Conservation (phyloP, 768 basidiomycete genomes). For the Ephemerocybe angulata region DNA sequence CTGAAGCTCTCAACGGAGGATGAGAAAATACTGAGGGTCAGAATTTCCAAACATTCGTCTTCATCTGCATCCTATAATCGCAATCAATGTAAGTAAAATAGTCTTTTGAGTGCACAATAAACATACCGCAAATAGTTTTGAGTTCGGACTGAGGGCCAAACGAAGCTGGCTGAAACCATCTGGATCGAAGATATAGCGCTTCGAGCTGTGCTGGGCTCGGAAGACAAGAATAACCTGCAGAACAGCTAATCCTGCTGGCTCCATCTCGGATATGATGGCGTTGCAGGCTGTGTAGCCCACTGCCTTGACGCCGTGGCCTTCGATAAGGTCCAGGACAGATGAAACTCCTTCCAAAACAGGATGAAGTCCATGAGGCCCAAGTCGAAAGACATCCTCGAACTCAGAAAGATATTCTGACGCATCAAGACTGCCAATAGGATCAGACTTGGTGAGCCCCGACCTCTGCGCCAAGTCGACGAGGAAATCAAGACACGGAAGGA, state of each 20-base stretch:
- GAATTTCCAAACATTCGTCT: not conserved
- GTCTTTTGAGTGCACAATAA: not conserved
- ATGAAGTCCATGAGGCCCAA: not conserved
- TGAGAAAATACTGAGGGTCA: not conserved
- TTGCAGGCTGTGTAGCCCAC: not conserved
- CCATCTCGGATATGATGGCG: not conserved
- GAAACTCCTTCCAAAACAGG: not conserved
- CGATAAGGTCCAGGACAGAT: not conserved
- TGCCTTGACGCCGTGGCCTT: not conserved
- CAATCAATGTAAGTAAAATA: not conserved
- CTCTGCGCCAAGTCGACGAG: too few relatives aligned
- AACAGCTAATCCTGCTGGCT: not conserved
- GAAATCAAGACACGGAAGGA: too few relatives aligned
- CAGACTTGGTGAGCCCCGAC: too few relatives aligned
- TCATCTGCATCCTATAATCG: not conserved
- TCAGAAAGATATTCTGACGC: too few relatives aligned
- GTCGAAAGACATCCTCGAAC: not conserved
- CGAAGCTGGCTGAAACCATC: not conserved
- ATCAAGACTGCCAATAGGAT: too few relatives aligned
- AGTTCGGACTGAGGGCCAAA: not conserved
- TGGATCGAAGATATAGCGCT: not conserved
- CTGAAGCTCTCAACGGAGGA: not conserved
- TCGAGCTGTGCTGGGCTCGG: not conserved
- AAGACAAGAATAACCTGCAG: not conserved
- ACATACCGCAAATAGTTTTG: not conserved